Base-by-base conservation (phyloP, 805 yeast species). In the Metschnikowia dekortorum region DNA sequence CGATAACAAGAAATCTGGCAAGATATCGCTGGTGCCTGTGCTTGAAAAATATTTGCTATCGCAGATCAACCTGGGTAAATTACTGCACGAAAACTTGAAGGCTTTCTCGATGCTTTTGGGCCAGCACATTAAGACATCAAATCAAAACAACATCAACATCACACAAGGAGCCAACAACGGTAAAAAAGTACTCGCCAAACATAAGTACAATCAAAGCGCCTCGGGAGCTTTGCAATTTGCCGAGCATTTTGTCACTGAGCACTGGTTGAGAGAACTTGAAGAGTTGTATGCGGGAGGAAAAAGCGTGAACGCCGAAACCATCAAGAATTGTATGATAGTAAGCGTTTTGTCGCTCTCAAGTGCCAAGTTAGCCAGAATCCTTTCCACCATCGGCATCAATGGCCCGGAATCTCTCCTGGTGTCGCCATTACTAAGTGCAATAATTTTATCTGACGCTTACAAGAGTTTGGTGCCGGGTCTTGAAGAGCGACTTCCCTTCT, bases 211-310 rank as follows among this genome's bases (percentile, higher is more conserved):
- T 39, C 60, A 54, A 39, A 44, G 46, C 4, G 39, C 54, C 6
- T 40, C 56, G n/a, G 32, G 46, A 16, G 58, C 70, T 0, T 57
- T 63, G 5, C 57, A 52, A 2, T 83, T 85, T 63, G 75, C 82
- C 1, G 85, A 80, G 49, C 61, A 58, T 18, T 87, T 85, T 63
- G 80, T 84, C 2, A 70, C 70, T 18, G 58, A 67, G 1, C 66
- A 71, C 9, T 86, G 90, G 90, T 64, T 84, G 14, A 84, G 81
- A 55, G 62, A 66, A 11, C 59, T 87, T 39, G 92, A 86, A 57
- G 71, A 68, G 36, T 62, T 82, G 48, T 85, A 81, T 66, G 75
- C 76, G 8, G 77, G 75, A 47, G 89, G 88, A 5, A 69, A 68
- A 26, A 81, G 86, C 38, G 60, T 79, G 8, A 76, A 79, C 57